Evolutionary conservation across 1,284 basidiomycete species (phyloP), one percentile per base, ranked within the genome.

Genomic region (Athelia psychrophila): DNA sequence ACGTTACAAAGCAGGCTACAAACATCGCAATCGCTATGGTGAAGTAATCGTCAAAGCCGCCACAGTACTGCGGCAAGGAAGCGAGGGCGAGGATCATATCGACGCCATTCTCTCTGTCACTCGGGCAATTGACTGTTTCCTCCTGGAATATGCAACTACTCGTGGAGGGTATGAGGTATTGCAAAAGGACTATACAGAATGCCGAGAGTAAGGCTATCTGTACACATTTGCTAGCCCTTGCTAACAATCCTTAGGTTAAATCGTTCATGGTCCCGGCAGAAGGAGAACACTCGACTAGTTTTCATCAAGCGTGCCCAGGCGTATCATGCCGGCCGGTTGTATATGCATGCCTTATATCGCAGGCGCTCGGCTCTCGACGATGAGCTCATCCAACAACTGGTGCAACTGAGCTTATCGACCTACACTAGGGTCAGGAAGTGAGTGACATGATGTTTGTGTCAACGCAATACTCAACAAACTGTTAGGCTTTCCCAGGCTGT

Each of bases 331-430:
- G 81, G 80, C 12, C 80, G 88, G 46, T 68, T 88, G 38, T 88
- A 91, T 58, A 81, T 93, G 74, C 87, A 91, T 62, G 79, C 86
- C 5, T 75, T 94, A 60, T 93, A 93, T 68, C 88, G 95, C 42
- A 77, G 81, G 47, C 84, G 95, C 32, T 89, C 91, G 4, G 82
- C 76, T 20, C 75, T 93, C 16, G 93, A 96, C 60, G 93, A 97
- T 66, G 74, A 73, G 55, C 73, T 98, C 19, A 79, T 98, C 45
- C 70, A 73, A 33, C 90, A 93, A 64, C 71, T 98, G 45, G 79
- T 91, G 24, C 91, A 94, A 60, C 77, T 97, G 52, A 91, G 91
- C 44, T 75, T 98, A 25, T 95, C 93, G 0, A 86, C 87, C 1
- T 96, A 96, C 62, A 87, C 87, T 4, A 75, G 88, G 60, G 82